Conservation (phyloP, 2,329 filamentous ascomycete species). For the Claviceps citrina region DNA sequence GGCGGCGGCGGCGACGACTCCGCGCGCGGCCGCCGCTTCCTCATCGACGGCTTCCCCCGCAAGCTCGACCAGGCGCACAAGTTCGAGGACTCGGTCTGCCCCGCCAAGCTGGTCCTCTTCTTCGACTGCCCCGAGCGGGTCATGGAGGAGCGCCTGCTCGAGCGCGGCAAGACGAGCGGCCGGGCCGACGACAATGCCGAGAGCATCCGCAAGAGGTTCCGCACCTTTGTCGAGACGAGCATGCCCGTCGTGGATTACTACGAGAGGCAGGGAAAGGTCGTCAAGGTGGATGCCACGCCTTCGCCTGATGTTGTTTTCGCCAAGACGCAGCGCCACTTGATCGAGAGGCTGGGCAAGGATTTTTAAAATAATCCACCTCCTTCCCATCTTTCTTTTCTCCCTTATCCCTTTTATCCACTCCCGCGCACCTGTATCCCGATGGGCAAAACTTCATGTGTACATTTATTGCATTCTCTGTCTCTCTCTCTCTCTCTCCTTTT, state of each 20-base stretch:
- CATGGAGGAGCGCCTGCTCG: constrained; percentile 70
- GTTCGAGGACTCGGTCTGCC: constrained; percentile 82
- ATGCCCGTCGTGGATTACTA: constrained; percentile 93
- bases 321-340: constrained; percentile 35
- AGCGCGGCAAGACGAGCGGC: constrained; percentile 85
- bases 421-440: no score
- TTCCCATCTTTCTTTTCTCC: neutral
- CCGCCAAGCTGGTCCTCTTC: constrained; percentile 75
- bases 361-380: constrained; percentile 11
- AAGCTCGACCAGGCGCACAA: constrained; percentile 94
- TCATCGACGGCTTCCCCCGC: constrained; percentile 72
- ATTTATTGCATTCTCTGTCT: no score
- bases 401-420: neutral
- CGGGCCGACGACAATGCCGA: constrained; percentile 87
- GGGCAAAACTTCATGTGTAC: no score
- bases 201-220: constrained; percentile 91
- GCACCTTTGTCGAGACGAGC: constrained; percentile 83
- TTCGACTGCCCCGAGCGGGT: constrained; percentile 83
- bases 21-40: constrained; percentile 64
- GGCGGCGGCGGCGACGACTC: constrained; percentile 10
- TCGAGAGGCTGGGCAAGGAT: constrained; percentile 29
- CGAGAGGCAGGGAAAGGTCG: constrained; percentile 58
- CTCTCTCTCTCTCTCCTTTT: neutral
- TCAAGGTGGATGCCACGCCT: constrained; percentile 61
- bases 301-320: constrained; percentile 46